Percentiles rank a stretch among this genome's conserved stretches.
Conservation (phyloP, 352 stramenopile species). For the Pythium sp. region DNA sequence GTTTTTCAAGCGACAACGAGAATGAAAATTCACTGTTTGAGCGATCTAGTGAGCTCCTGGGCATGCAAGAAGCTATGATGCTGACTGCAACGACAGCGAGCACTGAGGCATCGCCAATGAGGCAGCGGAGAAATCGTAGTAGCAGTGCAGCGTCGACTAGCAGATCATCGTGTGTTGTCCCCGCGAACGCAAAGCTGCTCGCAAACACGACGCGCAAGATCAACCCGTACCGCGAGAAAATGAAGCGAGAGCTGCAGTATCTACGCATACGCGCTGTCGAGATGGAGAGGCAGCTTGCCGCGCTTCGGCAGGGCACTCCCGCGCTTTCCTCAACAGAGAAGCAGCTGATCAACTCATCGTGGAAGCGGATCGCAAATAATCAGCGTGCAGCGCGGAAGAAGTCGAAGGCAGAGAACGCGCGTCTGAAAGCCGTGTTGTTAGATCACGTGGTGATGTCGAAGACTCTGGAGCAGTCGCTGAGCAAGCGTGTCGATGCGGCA, state of each 20-base stretch:
- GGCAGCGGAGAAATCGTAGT: neutral
- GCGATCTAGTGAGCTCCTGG: neutral
- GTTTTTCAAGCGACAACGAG: neutral
- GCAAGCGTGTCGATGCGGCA: slow-evolving; percentile 1
- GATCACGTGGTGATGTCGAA: slow-evolving; percentile 6
- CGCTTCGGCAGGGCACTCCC: slow-evolving; percentile 17
- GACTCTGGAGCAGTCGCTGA: slow-evolving; percentile 3
- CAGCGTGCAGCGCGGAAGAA: slow-evolving; percentile 1
- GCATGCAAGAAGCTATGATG: neutral
- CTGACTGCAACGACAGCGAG: neutral
- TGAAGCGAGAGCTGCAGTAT: slow-evolving; percentile 34
- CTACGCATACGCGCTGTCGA: slow-evolving; percentile 27
- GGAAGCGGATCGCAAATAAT: slow-evolving; percentile 11
- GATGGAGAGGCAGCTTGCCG: slow-evolving; percentile 27
- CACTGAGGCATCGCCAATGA: neutral
- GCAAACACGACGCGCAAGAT: slow-evolving; percentile 13
- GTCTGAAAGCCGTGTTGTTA: slow-evolving; percentile 6
- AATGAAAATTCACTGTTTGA: neutral
- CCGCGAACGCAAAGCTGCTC: neutral
- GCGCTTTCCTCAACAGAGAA: neutral
- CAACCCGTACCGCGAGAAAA: slow-evolving; percentile 32
- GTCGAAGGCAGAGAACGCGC: slow-evolving; percentile 11
- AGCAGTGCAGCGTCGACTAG: neutral
- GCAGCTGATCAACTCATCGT: slow-evolving; percentile 12
- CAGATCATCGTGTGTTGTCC: neutral